A percentile compares a stretch with the other conserved stretches of the same genome.
Conservation (phyloP, 306 rosid species). For the Dicorynia guianensis region DNA sequence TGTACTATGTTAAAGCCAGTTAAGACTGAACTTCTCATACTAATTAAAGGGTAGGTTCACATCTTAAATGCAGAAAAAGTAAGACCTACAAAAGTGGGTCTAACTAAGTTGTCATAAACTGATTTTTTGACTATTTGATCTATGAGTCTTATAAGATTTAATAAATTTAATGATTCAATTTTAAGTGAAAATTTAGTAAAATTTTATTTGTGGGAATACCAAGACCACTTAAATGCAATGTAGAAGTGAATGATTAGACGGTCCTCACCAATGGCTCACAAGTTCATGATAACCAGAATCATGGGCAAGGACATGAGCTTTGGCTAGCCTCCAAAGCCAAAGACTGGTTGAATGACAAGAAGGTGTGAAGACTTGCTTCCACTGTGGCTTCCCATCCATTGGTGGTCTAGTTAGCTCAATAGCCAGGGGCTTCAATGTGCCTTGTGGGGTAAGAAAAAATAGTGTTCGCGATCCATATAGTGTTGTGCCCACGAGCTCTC, state of each 20-base stretch:
- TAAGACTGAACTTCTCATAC: neutral
- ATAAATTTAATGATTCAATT: no score
- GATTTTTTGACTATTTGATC: no score
- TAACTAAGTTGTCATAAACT: no score
- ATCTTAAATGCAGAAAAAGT: neutral
- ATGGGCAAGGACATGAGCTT: slow-evolving; percentile 57
- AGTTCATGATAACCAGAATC: slow-evolving; percentile 59
- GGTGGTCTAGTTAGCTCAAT: slow-evolving; percentile 57
- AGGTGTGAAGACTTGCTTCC: slow-evolving; percentile 56
- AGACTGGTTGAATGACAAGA: slow-evolving; percentile 43
- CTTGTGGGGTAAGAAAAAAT: slow-evolving; percentile 52
- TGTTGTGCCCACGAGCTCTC: slow-evolving; percentile 49
- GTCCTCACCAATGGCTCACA: slow-evolving; percentile 50
- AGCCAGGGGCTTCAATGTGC: slow-evolving; percentile 60
- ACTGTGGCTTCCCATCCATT: slow-evolving; percentile 46
- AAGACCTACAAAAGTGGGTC: no score
- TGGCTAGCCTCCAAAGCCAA: slow-evolving; percentile 65
- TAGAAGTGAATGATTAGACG: neutral
- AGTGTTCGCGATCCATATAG: slow-evolving; percentile 58
- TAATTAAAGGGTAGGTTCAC: neutral
- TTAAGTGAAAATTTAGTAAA: no score
- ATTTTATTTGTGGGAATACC: no score
- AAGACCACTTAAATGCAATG: no score
- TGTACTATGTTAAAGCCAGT: neutral
- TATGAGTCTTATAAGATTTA: no score